A percentile compares a stretch with the other conserved stretches of the same genome.
phyloP scores from a whole-genome alignment of 768 basidiomycete genomes.

The Tricholoma hemisulphureum region DNA sequence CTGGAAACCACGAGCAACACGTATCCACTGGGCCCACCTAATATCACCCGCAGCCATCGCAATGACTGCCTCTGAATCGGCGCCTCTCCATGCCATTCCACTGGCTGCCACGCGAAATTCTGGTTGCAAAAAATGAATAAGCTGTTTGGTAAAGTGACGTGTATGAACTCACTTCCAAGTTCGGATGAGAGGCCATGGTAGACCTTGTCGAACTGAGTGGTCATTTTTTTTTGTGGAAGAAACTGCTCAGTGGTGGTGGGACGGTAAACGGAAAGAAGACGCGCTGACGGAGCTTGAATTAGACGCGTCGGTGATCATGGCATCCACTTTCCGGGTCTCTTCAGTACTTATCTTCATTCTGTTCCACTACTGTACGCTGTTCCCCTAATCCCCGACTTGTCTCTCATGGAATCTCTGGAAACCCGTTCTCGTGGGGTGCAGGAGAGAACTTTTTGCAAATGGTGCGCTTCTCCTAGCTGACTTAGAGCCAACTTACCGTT shows the following conservation, averaged over 20 bases:
- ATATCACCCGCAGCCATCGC: conserved; percentile 71
- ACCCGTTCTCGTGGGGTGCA: conserved; percentile 63
- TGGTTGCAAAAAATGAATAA: conserved; percentile 28
- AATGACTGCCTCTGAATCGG: conserved; percentile 59
- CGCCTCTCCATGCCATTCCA: conserved; percentile 94
- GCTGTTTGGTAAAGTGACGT: conserved; percentile 1
- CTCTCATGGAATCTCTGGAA: conserved; percentile 59
- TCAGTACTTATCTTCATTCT: too few relatives aligned
- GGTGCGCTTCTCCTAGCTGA: conserved; percentile 42
- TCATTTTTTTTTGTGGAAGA: conserved; percentile 43
- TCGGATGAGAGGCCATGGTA: conserved; percentile 73
- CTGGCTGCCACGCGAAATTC: conserved; percentile 86
- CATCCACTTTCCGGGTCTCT: conserved; percentile 4
- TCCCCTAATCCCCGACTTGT: background rate
- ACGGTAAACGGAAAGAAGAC: conserved; percentile 24
- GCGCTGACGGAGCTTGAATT: conserved; percentile 47
- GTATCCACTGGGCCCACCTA: conserved; percentile 88
- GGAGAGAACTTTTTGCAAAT: conserved; percentile 89
- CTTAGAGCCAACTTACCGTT: conserved; percentile 6
- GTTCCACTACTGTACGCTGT: background rate
- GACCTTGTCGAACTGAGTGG: conserved; percentile 85
- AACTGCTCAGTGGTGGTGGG: background rate
- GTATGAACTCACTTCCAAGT: conserved; percentile 69
- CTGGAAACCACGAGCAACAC: conserved; percentile 91
- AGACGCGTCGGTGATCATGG: conserved; percentile 29